phyloP scores from a whole-genome alignment of 2,329 filamentous ascomycete genomes.

The Cercospora citrullina region DNA sequence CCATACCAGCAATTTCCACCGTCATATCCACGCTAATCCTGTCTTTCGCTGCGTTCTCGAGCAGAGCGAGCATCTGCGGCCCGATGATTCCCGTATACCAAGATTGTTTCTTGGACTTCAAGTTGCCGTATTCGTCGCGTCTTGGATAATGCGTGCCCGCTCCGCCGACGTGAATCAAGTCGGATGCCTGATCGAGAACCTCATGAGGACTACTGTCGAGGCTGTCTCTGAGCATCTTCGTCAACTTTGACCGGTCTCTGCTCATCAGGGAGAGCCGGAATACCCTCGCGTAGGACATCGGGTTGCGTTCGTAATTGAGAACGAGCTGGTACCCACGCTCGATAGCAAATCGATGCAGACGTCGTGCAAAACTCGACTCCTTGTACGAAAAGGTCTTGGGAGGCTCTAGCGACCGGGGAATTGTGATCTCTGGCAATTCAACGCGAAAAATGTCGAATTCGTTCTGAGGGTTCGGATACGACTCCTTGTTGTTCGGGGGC shows the following conservation, averaged over 20 bases:
- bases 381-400: slow-evolving; percentile 61
- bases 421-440: slow-evolving; percentile 21
- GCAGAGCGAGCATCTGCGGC: slow-evolving; percentile 32
- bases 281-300: slow-evolving; percentile 28
- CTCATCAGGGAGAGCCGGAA: slow-evolving; percentile 33
- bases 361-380: slow-evolving; percentile 68
- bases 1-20: slow-evolving; percentile 62
- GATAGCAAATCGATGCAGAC: slow-evolving; percentile 65
- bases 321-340: slow-evolving; percentile 65
- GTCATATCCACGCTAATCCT: slow-evolving; percentile 36
- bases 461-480: not conserved
- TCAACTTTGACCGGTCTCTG: slow-evolving; percentile 26
- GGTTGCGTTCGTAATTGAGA: slow-evolving; percentile 45
- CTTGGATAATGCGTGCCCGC: slow-evolving; percentile 63
- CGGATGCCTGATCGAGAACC: slow-evolving; percentile 60
- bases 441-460: slow-evolving; percentile 15
- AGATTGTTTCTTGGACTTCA: slow-evolving; percentile 46
- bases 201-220: slow-evolving; percentile 46
- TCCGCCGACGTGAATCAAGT: slow-evolving; percentile 67
- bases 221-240: slow-evolving; percentile 41
- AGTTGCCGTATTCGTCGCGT: slow-evolving; percentile 55
- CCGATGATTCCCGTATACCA: slow-evolving; percentile 36
- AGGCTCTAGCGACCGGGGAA: slow-evolving; percentile 14
- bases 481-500: not conserved
- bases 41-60: slow-evolving; percentile 31